These are phyloP conservation scores for Cyclaneusma minus DNA, from an alignment of 2,329 filamentous ascomycete genomes.

Conservation along the genomic window DNA sequence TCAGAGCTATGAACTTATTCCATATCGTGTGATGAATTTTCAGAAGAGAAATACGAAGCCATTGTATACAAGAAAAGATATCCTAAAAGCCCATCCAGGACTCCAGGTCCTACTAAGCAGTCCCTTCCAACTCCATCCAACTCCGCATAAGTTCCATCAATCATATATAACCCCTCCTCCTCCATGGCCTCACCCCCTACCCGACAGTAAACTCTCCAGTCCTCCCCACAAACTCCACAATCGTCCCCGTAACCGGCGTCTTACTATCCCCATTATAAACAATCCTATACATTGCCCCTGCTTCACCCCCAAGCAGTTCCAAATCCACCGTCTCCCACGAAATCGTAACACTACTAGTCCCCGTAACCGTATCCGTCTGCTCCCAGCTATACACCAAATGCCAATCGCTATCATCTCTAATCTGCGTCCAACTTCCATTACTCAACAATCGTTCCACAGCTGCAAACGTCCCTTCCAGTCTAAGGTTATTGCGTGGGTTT, in stretches of 20 bases:
- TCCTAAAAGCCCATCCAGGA: no score
- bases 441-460: conserved; percentile 47
- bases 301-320: conserved; percentile 32
- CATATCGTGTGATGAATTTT: no score
- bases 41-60: no score
- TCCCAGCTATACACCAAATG: conserved; percentile 67
- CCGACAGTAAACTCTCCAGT: conserved; percentile 25
- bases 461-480: conserved; percentile 61
- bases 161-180: no score
- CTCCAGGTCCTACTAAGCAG: no score
- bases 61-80: no score
- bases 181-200: no score
- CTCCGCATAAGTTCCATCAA: no score
- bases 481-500: conserved; percentile 78
- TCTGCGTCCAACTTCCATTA: conserved; percentile 40
- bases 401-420: conserved; percentile 70
- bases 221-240: conserved; percentile 53
- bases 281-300: conserved; percentile 61
- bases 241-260: conserved; percentile 34
- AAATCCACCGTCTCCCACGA: conserved; percentile 59
- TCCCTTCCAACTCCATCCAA: no score
- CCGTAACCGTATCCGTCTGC: conserved; percentile 50
- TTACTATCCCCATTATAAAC: conserved; percentile 78
- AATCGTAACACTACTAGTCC: conserved; percentile 62
- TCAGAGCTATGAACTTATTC: no score